Base-by-base conservation (phyloP, 176 grass and related monocot genomes). In the Typha latifolia region DNA sequence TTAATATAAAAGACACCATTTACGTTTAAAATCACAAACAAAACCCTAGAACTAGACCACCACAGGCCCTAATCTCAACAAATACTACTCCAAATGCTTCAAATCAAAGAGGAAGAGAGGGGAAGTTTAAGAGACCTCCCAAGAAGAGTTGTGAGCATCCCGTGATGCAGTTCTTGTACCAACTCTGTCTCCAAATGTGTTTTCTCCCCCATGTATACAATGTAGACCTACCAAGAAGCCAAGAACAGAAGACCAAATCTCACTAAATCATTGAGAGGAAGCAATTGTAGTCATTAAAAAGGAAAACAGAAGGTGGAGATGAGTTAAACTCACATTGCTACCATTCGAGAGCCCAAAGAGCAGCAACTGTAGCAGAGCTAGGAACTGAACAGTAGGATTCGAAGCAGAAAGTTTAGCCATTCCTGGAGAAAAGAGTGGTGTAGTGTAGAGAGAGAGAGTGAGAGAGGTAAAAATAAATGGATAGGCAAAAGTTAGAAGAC, bases 121-220 rank as follows among this genome's bases (percentile, higher is more conserved):
- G 2, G 26, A 65, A 10, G 2, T 66, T n/a, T 49, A 26, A 57
- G 12, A 53, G 20, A 97, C 89, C 94, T 90, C 66, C 89, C 94
- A 47, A 97, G 83, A 48, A 89, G 73, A 75, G 78, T 80, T 49
- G 89, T 68, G 62, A 97, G 89, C 69, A 90, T 85, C 66, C 68
- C 85, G 62, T 92, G 83, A 75, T 97, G 94, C 61, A 82, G 14
- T 68, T 92, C 89, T 76, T 62, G 69, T 22, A 81, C 75, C 51
- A 70, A 12, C 72, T 61, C 78, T 61, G 89, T 78, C 66, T 62
- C 66, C 31, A 76, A 66, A 72, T 75, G 66, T 3, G 69, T 70
- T 13, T 62, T 78, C 67, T 90, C 94, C 72, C 94, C 89, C 94
- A 97, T 97, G 74, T 97, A 93, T 72, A 87, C 89, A 84, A 97